Evolutionary conservation across 2,329 filamentous ascomycete genomes (phyloP), one percentile per base, ranked within the genome.

Genomic region (Polytolypa hystricis): DNA sequence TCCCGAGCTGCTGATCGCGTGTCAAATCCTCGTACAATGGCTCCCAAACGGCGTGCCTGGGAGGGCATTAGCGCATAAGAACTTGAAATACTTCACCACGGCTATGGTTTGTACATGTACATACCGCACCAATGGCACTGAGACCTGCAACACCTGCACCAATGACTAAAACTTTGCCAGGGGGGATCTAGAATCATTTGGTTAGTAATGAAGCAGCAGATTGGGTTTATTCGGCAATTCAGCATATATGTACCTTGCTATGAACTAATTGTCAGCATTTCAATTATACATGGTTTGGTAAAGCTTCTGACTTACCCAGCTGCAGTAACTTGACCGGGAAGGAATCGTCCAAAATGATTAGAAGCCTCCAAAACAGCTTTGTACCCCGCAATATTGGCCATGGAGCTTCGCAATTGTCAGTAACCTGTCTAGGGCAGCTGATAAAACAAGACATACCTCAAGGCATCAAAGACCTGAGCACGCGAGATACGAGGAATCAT

Each of bases 341-440:
- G 62, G 53, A 93, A 93, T 30, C 85, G 77, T 35, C 85, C 85
- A 58, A 93, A 94, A 44, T 81, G 77, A 58, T 93, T 93, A 10
- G 84, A 87, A 1, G 85, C 86, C 58, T 93, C 85, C 29, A 93
- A 66, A 1, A 93, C 84, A 27, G 85, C 86, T 60, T 93, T 93
- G 64, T 94, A 94, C 0, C 86, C 86, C 15, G 85, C 84, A 62
- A 93, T 93, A 50, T 93, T 93, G 42, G 86, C 85, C 86, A 93
- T 93, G 7, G 83, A 91, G 57, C 84, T 86, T 35, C 29, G 25
- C 12, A 32, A 35, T 5, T 35, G 21, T 18, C 30, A 38, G 14
- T 17, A 31, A 26, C 15, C 25, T 34, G 11, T 20, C 12, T 15
- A 18, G 7, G 14, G 27, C 23, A 15, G n/a, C n/a, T n/a, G 12